phyloP scores from a whole-genome alignment of 495 filamentous ascomycete species.

The Aspergillus sclerotiicarbonarius region DNA sequence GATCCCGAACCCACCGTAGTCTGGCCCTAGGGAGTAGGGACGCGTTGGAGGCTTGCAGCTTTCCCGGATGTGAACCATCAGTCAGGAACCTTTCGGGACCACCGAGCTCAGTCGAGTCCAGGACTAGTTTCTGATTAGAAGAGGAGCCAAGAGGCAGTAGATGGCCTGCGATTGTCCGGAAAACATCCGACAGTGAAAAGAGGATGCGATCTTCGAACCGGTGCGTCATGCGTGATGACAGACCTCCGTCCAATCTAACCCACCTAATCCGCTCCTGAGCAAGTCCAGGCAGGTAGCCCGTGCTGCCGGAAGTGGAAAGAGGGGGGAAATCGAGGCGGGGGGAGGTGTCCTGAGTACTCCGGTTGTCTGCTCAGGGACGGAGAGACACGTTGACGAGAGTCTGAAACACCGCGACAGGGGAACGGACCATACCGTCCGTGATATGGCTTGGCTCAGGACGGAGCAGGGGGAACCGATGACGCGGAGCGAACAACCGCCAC shows the following conservation, averaged over 20 bases:
- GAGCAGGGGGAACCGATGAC: conserved; percentile 6
- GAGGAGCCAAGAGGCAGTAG: background rate
- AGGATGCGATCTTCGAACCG: conserved; percentile 3
- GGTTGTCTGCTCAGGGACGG: conserved; percentile 5
- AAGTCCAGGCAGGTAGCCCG: background rate
- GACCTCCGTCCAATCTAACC: background rate
- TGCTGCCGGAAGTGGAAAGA: conserved; percentile 1
- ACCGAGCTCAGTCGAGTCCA: background rate
- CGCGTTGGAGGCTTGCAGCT: conserved; percentile 12
- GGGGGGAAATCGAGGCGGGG: conserved; percentile 7
- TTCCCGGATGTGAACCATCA: conserved; percentile 11
- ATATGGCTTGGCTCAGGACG: conserved; percentile 1
- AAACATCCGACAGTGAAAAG: background rate
- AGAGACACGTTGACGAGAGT: conserved; percentile 10
- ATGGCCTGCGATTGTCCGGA: background rate
- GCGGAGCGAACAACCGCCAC: background rate
- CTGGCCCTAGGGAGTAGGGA: conserved; percentile 9
- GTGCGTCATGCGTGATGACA: conserved; percentile 5
- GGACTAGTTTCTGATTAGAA: too few relatives aligned
- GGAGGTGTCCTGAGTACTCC: background rate
- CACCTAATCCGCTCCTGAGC: background rate
- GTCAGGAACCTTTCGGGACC: conserved; percentile 19
- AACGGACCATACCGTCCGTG: conserved; percentile 3
- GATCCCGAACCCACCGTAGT: conserved; percentile 19
- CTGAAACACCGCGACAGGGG: conserved; percentile 9